These are phyloP conservation scores for Talaromyces thailandensis DNA, from an alignment of 495 filamentous ascomycete genomes.

Conservation along the genomic window DNA sequence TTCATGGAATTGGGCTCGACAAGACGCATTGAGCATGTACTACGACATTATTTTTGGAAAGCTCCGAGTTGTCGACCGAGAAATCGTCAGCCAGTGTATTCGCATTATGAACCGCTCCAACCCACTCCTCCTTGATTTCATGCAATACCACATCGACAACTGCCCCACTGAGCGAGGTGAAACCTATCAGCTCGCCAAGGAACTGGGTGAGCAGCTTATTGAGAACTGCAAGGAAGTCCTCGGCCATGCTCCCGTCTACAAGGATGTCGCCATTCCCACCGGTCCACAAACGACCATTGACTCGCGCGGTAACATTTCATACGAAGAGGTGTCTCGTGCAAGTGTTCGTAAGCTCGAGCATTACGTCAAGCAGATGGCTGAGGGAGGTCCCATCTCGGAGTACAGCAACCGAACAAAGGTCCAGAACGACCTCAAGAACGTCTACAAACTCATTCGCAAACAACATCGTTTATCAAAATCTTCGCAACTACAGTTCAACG, in stretches of 20 bases:
- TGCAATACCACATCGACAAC: slow-evolving; percentile 99
- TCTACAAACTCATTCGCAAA: slow-evolving; percentile 95
- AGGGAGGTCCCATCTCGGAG: slow-evolving; percentile 94
- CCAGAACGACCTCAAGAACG: slow-evolving; percentile 83
- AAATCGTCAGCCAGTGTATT: slow-evolving; percentile 98
- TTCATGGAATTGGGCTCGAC: slow-evolving; percentile 98
- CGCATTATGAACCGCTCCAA: slow-evolving; percentile 99
- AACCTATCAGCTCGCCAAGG: slow-evolving; percentile 93
- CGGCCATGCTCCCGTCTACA: slow-evolving; percentile 73
- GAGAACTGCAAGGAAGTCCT: slow-evolving; percentile 96
- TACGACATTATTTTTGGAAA: slow-evolving; percentile 98
- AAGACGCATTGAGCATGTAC: slow-evolving; percentile 97
- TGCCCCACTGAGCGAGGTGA: slow-evolving; percentile 95
- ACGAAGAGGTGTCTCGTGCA: slow-evolving; percentile 76
- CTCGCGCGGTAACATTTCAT: slow-evolving; percentile 78
- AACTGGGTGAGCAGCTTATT: slow-evolving; percentile 89
- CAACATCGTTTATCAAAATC: slow-evolving; percentile 94
- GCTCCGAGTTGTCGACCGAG: slow-evolving; percentile 84
- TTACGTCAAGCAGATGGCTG: slow-evolving; percentile 97
- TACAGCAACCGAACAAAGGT: slow-evolving; percentile 98
- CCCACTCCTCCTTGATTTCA: slow-evolving; percentile 90
- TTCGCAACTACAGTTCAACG: slow-evolving; percentile 90
- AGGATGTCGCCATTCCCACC: slow-evolving; percentile 88
- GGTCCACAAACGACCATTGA: slow-evolving; percentile 87
- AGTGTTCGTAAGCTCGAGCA: slow-evolving; percentile 96